These are phyloP conservation scores for Kluyveromyces marxianus DNA, from an alignment of 1,139 yeast genomes.

Conservation along the genomic window DNA sequence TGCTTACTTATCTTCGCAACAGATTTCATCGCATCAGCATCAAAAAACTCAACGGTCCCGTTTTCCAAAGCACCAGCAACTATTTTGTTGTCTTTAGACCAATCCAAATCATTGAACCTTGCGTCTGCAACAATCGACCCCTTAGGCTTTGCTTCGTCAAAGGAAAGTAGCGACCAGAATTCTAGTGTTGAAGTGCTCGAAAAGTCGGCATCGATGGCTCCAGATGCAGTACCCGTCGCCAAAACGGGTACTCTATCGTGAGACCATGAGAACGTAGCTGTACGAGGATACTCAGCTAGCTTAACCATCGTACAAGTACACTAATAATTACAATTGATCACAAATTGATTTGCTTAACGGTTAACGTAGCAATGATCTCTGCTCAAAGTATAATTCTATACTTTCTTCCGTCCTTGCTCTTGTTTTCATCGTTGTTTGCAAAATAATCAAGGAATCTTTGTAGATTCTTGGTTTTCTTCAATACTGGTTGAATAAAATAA, in stretches of 20 bases:
- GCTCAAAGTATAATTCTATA: too few species aligned
- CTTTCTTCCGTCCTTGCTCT: too few species aligned
- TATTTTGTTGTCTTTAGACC: constrained; percentile 67
- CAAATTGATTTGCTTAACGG: neutral
- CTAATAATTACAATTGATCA: neutral
- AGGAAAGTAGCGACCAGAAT: constrained; percentile 61
- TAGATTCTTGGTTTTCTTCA: too few species aligned
- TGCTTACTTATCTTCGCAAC: constrained; percentile 53
- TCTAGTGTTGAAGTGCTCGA: constrained; percentile 71
- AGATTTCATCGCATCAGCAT: constrained; percentile 28
- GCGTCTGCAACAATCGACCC: constrained; percentile 48
- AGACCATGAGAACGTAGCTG: constrained; percentile 96
- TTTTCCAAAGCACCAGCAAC: constrained; percentile 88
- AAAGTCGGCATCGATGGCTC: constrained; percentile 86
- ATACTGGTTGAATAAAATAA: too few species aligned
- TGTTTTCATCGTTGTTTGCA: too few species aligned
- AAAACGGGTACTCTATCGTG: constrained; percentile 62
- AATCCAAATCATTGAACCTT: constrained; percentile 70
- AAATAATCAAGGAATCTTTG: too few species aligned
- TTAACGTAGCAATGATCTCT: too few species aligned
- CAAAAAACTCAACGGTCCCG: constrained; percentile 73
- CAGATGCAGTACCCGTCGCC: constrained; percentile 91
- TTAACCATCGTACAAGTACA: constrained; percentile 59
- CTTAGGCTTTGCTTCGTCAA: constrained; percentile 40
- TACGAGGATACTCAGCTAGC: constrained; percentile 72